These are phyloP conservation scores for Ogataea nakhonphanomensis DNA, from an alignment of 805 yeast genomes.

Conservation along the genomic window DNA sequence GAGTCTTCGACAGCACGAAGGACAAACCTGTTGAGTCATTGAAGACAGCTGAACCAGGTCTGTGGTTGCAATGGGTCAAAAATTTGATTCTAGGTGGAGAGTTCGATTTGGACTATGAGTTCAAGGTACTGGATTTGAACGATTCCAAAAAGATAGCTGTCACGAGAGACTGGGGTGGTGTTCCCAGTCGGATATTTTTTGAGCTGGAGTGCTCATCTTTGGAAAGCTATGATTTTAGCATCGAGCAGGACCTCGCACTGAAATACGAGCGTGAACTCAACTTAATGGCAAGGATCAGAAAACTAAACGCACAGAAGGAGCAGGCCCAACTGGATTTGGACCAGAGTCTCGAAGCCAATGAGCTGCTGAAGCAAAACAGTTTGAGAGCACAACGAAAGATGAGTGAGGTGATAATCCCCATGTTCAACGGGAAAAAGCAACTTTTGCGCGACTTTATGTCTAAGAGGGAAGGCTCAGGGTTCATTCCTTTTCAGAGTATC, in stretches of 20 bases:
- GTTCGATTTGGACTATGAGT: constrained; percentile 11
- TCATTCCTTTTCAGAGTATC: constrained; percentile 14
- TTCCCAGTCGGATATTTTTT: constrained; percentile 15
- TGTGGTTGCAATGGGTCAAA: constrained; percentile 15
- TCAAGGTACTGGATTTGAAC: constrained; percentile 6
- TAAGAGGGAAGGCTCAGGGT: background rate
- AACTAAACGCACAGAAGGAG: constrained; percentile 3
- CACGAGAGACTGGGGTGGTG: constrained; percentile 12
- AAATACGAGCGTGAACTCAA: constrained; percentile 16
- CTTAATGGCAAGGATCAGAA: constrained; percentile 7
- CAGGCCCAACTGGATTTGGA: constrained; percentile 8
- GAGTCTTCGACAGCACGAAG: constrained; percentile 1
- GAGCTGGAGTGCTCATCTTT: constrained; percentile 9
- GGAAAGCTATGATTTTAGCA: constrained; percentile 11
- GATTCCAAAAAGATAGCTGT: constrained; percentile 7
- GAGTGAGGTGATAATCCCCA: constrained; percentile 14
- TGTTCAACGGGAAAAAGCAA: constrained; percentile 20
- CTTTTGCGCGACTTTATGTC: constrained; percentile 1
- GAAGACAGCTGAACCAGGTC: constrained; percentile 2
- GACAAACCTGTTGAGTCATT: constrained; percentile 1
- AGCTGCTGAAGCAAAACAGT: constrained; percentile 2
- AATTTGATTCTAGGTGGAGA: constrained; percentile 9
- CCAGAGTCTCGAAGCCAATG: constrained; percentile 8
- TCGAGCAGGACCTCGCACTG: constrained; percentile 12
- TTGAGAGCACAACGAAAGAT: constrained; percentile 7